A percentile compares a stretch with the other conserved stretches of the same genome.
Conservation (phyloP, 352 stramenopile species). For the Elongisporangium senticosum region DNA sequence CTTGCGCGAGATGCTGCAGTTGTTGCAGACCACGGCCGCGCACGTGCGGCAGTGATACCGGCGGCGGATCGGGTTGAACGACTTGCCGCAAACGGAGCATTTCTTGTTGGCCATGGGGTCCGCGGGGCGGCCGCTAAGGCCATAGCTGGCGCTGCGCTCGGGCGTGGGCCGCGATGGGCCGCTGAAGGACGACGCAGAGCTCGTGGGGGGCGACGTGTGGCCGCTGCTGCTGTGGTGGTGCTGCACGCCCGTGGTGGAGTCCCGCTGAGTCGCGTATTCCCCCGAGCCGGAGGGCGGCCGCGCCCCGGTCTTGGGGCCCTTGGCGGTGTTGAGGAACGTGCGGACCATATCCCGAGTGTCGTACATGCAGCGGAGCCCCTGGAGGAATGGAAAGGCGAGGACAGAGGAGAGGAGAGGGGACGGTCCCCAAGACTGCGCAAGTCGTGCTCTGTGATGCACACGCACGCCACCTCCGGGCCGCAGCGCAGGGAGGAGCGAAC, state of each 20-base stretch:
- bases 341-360: not conserved
- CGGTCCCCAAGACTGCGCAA: not conserved
- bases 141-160: not conserved
- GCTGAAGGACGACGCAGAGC: not conserved
- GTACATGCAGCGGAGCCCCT: not conserved
- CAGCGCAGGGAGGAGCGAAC: not conserved
- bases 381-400: not conserved
- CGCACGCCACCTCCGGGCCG: not conserved
- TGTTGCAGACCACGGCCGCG: slow-evolving; percentile 64
- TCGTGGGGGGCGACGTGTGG: not conserved
- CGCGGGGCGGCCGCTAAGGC: not conserved
- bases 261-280: not conserved
- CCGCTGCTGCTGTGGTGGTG: not conserved
- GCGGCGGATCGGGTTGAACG: slow-evolving; percentile 74
- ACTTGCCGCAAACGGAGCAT: slow-evolving; percentile 77
- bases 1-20: slow-evolving; percentile 67
- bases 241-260: not conserved
- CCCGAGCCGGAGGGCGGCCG: not conserved
- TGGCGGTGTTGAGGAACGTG: not conserved
- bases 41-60: slow-evolving; percentile 76
- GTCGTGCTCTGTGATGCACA: not conserved
- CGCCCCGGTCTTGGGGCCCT: not conserved
- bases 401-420: not conserved
- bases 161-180: too few species aligned
- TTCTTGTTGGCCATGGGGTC: slow-evolving; percentile 39